A percentile compares a stretch with the other conserved stretches of the same genome.
Evolutionary conservation across 2,329 filamentous ascomycete species (phyloP).

Genomic region (Colletotrichum agaves): DNA sequence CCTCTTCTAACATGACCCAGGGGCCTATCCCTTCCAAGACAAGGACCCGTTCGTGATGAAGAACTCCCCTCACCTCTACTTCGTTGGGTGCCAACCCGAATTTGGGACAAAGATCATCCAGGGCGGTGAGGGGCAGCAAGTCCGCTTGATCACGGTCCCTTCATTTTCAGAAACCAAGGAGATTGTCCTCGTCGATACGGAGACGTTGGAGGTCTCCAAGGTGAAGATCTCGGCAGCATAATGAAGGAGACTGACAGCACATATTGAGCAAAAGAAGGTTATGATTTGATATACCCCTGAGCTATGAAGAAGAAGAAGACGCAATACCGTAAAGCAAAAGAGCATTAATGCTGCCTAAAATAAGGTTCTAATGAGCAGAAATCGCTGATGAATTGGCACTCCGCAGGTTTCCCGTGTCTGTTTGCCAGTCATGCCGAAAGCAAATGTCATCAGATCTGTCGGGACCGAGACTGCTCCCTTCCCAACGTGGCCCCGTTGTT

Average conservation of each 20-base stretch:
- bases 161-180: slow-evolving; percentile 82
- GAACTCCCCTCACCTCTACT: slow-evolving; percentile 88
- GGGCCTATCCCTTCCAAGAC: slow-evolving; percentile 96
- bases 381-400: neutral
- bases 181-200: slow-evolving; percentile 84
- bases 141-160: slow-evolving; percentile 85
- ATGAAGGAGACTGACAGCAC: neutral
- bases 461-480: neutral
- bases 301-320: slow-evolving; percentile 17
- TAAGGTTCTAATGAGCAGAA: neutral
- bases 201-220: slow-evolving; percentile 82
- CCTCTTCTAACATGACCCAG: slow-evolving; percentile 54
- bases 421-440: neutral
- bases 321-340: neutral
- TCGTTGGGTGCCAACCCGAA: slow-evolving; percentile 84
- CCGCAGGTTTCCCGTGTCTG: neutral
- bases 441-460: no score
- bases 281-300: slow-evolving; percentile 35
- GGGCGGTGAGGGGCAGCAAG: slow-evolving; percentile 73
- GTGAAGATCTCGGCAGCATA: slow-evolving; percentile 64
- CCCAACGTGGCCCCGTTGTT: neutral
- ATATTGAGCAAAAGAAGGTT: slow-evolving; percentile 21
- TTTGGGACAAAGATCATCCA: slow-evolving; percentile 79
- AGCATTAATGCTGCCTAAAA: neutral
- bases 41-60: slow-evolving; percentile 90